Conservation (phyloP, 768 basidiomycete species). For the Boletus subparvulus region DNA sequence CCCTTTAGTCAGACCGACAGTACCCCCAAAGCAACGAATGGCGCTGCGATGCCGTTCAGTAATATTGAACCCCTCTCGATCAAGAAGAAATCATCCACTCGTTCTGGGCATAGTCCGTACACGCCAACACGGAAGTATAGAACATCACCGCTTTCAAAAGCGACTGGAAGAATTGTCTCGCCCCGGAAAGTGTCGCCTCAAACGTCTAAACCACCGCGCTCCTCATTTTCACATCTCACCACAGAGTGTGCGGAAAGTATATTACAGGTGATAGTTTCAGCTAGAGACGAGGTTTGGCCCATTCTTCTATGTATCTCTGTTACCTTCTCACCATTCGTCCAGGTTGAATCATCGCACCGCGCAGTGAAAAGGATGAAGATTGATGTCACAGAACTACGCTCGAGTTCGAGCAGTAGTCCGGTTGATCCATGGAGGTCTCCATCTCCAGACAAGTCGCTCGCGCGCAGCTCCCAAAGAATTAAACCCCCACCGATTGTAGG, state of each 20-base stretch:
- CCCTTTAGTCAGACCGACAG: conserved; percentile 51
- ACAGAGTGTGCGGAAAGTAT: conserved; percentile 46
- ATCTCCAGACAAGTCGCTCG: conserved; percentile 55
- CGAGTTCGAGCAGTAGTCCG: conserved; percentile 16
- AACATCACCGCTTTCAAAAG: conserved; percentile 53
- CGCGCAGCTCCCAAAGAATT: conserved; percentile 47
- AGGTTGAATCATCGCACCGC: conserved; percentile 73
- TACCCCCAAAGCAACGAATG: conserved; percentile 46
- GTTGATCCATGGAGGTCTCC: conserved; percentile 45
- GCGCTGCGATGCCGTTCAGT: conserved; percentile 37
- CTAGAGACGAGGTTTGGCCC: conserved; percentile 60
- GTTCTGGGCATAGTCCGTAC: conserved; percentile 40
- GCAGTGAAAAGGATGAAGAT: conserved; percentile 74
- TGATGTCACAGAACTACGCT: conserved; percentile 52
- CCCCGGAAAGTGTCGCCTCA: conserved; percentile 59
- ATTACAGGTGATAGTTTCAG: conserved; percentile 49
- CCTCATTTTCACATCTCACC: conserved; percentile 23
- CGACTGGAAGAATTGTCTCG: conserved; percentile 43
- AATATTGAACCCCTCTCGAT: conserved; percentile 77
- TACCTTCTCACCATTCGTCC: neutral
- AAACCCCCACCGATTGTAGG: conserved; percentile 44
- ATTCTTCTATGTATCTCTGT: neutral
- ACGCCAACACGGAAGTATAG: conserved; percentile 41
- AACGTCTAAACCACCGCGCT: conserved; percentile 36
- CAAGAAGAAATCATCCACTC: conserved; percentile 76